Base-by-base conservation (phyloP, 2,329 filamentous ascomycete genomes). In the Penicillium sp. region DNA sequence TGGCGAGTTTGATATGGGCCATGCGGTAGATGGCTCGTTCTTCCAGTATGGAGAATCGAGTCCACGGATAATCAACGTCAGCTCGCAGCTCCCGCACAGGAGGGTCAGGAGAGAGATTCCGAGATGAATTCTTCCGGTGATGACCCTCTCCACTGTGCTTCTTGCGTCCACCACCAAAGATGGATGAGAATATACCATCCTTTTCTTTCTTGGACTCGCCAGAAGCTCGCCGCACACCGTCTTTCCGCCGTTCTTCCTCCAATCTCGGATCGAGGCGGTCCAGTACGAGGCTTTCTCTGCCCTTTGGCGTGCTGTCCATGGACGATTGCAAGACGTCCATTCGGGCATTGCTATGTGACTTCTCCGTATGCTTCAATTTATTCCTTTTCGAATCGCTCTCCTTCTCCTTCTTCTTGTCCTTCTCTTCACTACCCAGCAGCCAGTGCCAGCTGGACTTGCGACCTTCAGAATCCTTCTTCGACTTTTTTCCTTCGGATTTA, bases 1-100 rank as follows among this genome's bases (percentile, higher is more conserved):
- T 98, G n/a, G 95, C 95, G 63, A 99, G 86, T 78, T 99, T 99
- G 79, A 98, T 96, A 75, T 99, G 95, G 19, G 95, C 95, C 92
- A 99, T 97, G 63, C 95, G 88, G 78, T 99, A 99, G 61, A 99
- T 99, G 22, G 95, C 95, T 61, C 95, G 86, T 80, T 99, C 95
- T 77, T 98, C 94, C 57, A 97, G 82, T 57, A 99, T 94, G 13
- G 93, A 93, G 72, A 98, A 99, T 46, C 95, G 85, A 1, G 93
- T 95, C 91, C 95, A 99, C 69, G 93, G 91, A 78, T 97, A 99
- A 76, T 98, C 94, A 64, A 97, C 85, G 72, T 98, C 94, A 4
- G 95, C 90, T 66, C 88, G 89, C 57, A 96, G 81, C 38, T 89
- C 84, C 54, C 89, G 88, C 65, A 87, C 87, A 0, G 85, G 84